Conservation (phyloP, 148 eudicot species). For the Polygonum maritimum region DNA sequence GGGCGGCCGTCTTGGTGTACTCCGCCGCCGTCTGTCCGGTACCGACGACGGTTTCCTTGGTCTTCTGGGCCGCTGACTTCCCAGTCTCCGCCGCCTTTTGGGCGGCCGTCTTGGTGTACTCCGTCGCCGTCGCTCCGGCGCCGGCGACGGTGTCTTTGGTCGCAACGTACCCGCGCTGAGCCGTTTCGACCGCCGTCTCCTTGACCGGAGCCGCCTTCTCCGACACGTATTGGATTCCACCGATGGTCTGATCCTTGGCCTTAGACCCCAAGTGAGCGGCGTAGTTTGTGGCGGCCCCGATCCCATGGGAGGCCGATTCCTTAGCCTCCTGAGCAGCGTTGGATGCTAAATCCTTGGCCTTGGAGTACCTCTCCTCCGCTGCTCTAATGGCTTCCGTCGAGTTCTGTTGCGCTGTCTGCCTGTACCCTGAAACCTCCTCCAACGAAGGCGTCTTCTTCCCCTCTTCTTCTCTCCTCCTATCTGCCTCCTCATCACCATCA, state of each 20-base stretch:
- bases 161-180: not conserved
- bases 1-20: not conserved
- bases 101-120: conserved; percentile 4
- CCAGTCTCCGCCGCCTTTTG: not conserved
- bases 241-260: conserved; percentile 1
- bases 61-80: not conserved
- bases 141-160: not conserved
- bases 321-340: not conserved
- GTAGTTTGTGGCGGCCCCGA: not conserved
- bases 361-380: conserved; percentile 44
- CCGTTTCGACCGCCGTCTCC: conserved; percentile 2
- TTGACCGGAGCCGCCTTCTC: conserved; percentile 2
- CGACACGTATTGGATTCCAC: conserved; percentile 4
- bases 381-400: conserved; percentile 51
- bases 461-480: not conserved
- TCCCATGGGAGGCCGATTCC: conserved; percentile 3
- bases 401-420: conserved; percentile 66
- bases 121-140: not conserved
- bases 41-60: not conserved
- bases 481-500: not conserved
- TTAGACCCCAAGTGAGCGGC: conserved; percentile 1
- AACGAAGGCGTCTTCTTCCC: conserved; percentile 14
- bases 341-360: conserved; percentile 7
- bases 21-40: no score
- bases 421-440: conserved; percentile 39